Evolutionary conservation across 116 monocot species (phyloP), one percentile per base, ranked within the genome.

Genomic region (Papilionanthe hybrid): DNA sequence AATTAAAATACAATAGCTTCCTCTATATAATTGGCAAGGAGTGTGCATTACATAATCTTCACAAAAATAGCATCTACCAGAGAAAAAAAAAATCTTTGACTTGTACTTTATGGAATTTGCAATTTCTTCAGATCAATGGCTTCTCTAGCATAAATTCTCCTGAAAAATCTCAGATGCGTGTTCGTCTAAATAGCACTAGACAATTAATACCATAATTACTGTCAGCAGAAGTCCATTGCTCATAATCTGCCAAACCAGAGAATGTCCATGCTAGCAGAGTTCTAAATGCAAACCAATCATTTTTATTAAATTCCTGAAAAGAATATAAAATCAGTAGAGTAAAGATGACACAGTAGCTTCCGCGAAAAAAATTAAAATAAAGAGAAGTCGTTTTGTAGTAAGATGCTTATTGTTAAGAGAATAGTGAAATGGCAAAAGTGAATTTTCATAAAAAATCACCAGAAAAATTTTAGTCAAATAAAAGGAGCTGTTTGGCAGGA

Each of bases 61-160:
- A 37, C 69, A 69, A 69, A 65, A 53, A 25, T 65, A 25, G 7
- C 65, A 22, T 65, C 65, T 65, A 1, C 25, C 9, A 32, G 69
- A 13, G 6, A 5, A 63, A 25, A 69, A 69, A 29, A 17, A 28
- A 17, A 37, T 37, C 1, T 3, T 32, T 25, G 13, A 12, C 4
- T 17, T 17, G 4, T 3, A 5, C 32, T 15, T 27, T 8, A 65
- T 65, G 25, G 69, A 69, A 69, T 30, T 32, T 17, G 32, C 37
- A 69, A 32, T 69, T 69, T 69, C 69, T 37, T 69, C 69, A 69
- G 18, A 69, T 69, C 69, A 69, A 69, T 69, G 69, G 69, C 28
- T 32, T 32, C 69, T 32, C 25, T 25, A 37, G 37, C 37, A 32
- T 32, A 69, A 69, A 69, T 69, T 30, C 12, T 69, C 69, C 69